These are phyloP conservation scores for Neurospora tetrasperma DNA, from an alignment of 495 filamentous ascomycete genomes.

Conservation along the genomic window DNA sequence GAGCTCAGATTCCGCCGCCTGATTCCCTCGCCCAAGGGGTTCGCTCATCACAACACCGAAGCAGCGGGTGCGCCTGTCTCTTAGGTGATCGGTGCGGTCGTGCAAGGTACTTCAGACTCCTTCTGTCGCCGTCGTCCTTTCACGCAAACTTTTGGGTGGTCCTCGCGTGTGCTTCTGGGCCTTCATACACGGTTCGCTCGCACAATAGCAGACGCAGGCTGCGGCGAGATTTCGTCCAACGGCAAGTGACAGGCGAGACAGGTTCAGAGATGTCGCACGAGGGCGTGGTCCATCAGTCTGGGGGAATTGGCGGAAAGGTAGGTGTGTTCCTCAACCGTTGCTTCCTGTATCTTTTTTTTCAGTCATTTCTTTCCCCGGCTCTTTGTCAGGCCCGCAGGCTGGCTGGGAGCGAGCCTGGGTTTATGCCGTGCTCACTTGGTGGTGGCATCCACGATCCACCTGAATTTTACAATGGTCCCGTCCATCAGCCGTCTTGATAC, in stretches of 20 bases:
- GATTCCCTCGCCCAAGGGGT: background rate
- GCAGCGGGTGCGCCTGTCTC: background rate
- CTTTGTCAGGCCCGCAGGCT: background rate
- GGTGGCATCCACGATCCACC: background rate
- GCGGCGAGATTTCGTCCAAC: slow-evolving; percentile 14
- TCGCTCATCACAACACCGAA: background rate
- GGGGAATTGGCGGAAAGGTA: slow-evolving; percentile 8
- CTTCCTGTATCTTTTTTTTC: background rate
- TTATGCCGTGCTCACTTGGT: background rate
- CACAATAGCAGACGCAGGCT: background rate
- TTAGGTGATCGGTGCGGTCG: background rate
- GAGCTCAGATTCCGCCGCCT: background rate
- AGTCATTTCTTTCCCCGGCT: background rate
- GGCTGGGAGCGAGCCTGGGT: background rate
- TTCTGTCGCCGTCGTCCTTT: background rate
- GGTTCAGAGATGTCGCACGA: slow-evolving; percentile 6
- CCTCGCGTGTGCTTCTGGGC: background rate
- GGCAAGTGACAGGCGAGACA: slow-evolving; percentile 19
- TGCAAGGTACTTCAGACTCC: background rate
- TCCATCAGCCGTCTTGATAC: background rate
- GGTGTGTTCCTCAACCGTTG: background rate
- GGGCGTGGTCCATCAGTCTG: slow-evolving; percentile 10
- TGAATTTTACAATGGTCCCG: background rate
- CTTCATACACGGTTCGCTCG: background rate
- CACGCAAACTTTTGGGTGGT: background rate